phyloP scores from a whole-genome alignment of 768 basidiomycete genomes.

The Podaxis pistillaris region DNA sequence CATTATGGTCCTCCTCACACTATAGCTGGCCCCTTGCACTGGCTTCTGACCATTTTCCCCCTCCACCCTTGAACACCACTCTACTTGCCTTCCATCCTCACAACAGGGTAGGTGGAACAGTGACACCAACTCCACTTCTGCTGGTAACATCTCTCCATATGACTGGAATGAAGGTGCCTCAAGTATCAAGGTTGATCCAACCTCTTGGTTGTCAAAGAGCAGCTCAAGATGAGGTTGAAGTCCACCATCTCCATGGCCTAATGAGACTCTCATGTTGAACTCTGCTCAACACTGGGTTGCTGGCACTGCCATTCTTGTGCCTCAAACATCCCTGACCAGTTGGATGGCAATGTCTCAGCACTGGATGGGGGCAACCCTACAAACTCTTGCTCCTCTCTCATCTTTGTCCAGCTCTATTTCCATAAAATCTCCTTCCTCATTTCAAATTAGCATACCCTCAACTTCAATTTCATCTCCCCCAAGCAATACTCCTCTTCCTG shows the following conservation, averaged over 20 bases:
- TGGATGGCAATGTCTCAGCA: no score
- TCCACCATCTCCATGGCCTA: constrained; percentile 80
- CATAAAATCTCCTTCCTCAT: constrained; percentile 37
- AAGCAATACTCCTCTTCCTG: constrained; percentile 28
- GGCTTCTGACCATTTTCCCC: no score
- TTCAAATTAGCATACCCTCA: constrained; percentile 57
- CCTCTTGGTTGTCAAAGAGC: constrained; percentile 75
- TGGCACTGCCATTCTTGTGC: constrained; percentile 51
- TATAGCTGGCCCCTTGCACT: no score
- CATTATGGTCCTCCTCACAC: no score
- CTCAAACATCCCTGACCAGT: constrained; percentile 15
- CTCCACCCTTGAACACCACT: no score
- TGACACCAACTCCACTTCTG: no score
- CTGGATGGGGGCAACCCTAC: constrained; percentile 76
- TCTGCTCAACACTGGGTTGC: constrained; percentile 65
- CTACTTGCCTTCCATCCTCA: no score
- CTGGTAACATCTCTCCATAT: no score
- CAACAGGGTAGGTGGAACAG: no score
- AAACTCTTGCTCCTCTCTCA: constrained; percentile 32
- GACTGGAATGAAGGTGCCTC: no score
- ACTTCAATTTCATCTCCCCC: constrained; percentile 47
- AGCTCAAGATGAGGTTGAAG: constrained; percentile 76
- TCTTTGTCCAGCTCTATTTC: constrained; percentile 28
- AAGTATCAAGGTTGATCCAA: no score
- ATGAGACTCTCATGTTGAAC: constrained; percentile 87